Base-by-base conservation (phyloP, 1,284 basidiomycete species). In the Coriolopsis trogii region DNA sequence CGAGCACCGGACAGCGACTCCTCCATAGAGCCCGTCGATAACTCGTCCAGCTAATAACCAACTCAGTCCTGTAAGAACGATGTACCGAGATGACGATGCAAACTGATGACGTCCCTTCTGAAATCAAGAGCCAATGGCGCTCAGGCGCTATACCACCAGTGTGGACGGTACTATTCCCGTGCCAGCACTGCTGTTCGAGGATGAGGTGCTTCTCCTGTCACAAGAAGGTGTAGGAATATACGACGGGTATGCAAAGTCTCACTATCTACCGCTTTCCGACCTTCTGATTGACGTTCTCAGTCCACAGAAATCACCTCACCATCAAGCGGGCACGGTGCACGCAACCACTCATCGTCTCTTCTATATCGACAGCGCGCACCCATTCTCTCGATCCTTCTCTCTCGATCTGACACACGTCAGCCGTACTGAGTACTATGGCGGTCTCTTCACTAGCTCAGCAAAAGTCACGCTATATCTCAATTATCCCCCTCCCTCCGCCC, bases 361-460 rank as follows among this genome's bases (percentile, higher is more conserved):
- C 74, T 94, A 91, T 73, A 76, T 93, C 58, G 85, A 93, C 63
- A 64, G 66, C n/a, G 67, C 71, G 21, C 75, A 81, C 39, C 71
- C 80, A 23, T 69, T 68, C 20, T 69, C 68, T 0, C 70, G 74
- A 30, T 87, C 85, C 1, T 87, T 89, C 63, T 70, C 74, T 21
- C 70, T 91, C 55, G 82, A 87, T 59, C 80, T 98, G 7, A 74
- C 78, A 0, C 73, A 75, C 53, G 78, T 98, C 46, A 73, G 75
- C 1, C 87, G 89, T 63, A 96, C 93, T 3, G 93, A 98, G 61
- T 84, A 91, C 71, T 98, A 97, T 67, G 86, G 88, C 3, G 95
- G 96, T 3, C 87, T 99, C 55, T 89, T 98, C 75, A 91, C 85
- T 50, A 95, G 91, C 20, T 93, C 89, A 0, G 67, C 96, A 4